Evolutionary conservation across 2,329 filamentous ascomycete species (phyloP).

Genomic region (Aureobasidium sp.): DNA sequence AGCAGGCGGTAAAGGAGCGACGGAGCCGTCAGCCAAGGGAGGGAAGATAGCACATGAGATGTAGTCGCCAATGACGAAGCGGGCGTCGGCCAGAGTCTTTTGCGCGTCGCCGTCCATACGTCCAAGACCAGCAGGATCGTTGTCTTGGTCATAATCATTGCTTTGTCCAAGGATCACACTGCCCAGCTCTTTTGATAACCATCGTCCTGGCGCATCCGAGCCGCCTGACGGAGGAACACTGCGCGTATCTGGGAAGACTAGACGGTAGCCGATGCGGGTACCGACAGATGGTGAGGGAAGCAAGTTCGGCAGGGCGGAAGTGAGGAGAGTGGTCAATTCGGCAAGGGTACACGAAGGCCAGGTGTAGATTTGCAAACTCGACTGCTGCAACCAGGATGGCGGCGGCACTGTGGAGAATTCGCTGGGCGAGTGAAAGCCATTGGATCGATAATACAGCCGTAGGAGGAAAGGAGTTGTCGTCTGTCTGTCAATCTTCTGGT

Average conservation of each 20-base stretch:
- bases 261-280: conserved; percentile 77
- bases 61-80: conserved; percentile 85
- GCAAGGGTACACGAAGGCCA: conserved; percentile 74
- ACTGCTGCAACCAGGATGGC: conserved; percentile 44
- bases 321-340: conserved; percentile 73
- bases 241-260: conserved; percentile 72
- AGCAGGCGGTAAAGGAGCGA: conserved; percentile 55
- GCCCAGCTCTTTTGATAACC: conserved; percentile 73
- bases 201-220: conserved; percentile 48
- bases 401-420: conserved; percentile 55
- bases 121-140: conserved; percentile 26
- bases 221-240: conserved; percentile 34
- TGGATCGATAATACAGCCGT: conserved; percentile 73
- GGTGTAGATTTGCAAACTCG: conserved; percentile 68
- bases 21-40: conserved; percentile 64
- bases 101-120: conserved; percentile 54
- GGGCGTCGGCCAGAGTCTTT: conserved; percentile 68
- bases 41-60: conserved; percentile 76
- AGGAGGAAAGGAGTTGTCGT: conserved; percentile 74
- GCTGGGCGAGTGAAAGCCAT: conserved; percentile 66
- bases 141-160: conserved; percentile 31
- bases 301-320: conserved; percentile 58
- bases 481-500: conserved; percentile 55
- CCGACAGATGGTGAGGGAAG: conserved; percentile 70
- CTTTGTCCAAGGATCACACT: conserved; percentile 58